Conservation (phyloP, 805 yeast genomes). For the Wickerhamiella kurtzmanii region DNA sequence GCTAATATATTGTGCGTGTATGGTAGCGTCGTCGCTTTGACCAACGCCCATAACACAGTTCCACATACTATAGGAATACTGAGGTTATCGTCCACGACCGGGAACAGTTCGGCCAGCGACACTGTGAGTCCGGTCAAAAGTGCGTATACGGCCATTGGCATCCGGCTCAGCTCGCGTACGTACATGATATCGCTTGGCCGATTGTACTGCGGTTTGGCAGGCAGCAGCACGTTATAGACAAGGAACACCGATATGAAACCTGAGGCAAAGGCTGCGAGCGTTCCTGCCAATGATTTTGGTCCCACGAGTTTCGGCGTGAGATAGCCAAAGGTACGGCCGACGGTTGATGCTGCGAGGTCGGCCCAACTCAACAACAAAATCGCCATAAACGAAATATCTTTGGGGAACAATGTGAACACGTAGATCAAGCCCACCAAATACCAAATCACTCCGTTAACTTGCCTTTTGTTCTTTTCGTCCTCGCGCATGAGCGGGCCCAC, state of each 20-base stretch:
- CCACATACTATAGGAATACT: slow-evolving; percentile 87
- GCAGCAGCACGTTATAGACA: slow-evolving; percentile 63
- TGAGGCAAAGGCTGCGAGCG: slow-evolving; percentile 65
- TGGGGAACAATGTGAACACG: slow-evolving; percentile 56
- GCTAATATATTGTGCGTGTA: slow-evolving; percentile 14
- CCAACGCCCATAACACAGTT: slow-evolving; percentile 40
- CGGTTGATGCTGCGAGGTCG: slow-evolving; percentile 90
- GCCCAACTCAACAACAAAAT: slow-evolving; percentile 86
- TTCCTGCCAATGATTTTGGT: slow-evolving; percentile 81
- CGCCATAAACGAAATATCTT: slow-evolving; percentile 68
- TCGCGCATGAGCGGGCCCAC: slow-evolving; percentile 81
- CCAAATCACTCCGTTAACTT: slow-evolving; percentile 76
- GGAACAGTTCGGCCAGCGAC: slow-evolving; percentile 74
- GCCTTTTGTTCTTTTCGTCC: slow-evolving; percentile 44
- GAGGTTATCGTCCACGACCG: slow-evolving; percentile 79
- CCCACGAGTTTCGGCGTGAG: slow-evolving; percentile 64
- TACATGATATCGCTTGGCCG: slow-evolving; percentile 48
- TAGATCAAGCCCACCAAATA: slow-evolving; percentile 66
- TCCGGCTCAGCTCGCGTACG: slow-evolving; percentile 44
- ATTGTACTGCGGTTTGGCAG: slow-evolving; percentile 43
- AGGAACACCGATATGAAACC: slow-evolving; percentile 57
- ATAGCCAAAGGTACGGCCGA: slow-evolving; percentile 78
- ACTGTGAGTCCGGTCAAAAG: slow-evolving; percentile 67
- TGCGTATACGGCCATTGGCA: slow-evolving; percentile 43
- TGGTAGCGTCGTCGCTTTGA: slow-evolving; percentile 21